phyloP scores from a whole-genome alignment of 805 yeast species.

The Huiozyma sinensis region DNA sequence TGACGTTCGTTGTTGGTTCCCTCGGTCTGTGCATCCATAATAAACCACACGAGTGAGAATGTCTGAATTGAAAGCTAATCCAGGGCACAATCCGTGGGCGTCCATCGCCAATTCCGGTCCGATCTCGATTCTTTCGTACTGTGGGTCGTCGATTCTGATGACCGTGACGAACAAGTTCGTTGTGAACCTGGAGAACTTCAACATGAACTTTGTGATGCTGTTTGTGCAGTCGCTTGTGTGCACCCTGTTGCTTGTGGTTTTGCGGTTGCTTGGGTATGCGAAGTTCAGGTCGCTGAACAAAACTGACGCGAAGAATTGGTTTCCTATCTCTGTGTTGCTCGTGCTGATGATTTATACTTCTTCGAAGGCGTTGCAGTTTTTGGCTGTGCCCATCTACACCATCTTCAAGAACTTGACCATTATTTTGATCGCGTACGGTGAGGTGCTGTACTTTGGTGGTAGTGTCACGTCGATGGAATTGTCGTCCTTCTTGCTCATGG shows the following conservation, averaged over 20 bases:
- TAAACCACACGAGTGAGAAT: constrained; percentile 5
- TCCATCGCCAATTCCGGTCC: constrained; percentile 37
- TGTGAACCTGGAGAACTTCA: constrained; percentile 56
- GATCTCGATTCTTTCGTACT: constrained; percentile 70
- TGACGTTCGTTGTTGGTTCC: no score
- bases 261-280: constrained; percentile 66
- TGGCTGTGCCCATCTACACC: constrained; percentile 92
- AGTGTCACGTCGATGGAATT: constrained; percentile 80
- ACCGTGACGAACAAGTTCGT: constrained; percentile 96
- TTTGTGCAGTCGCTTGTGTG: constrained; percentile 87
- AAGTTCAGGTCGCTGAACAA: constrained; percentile 77
- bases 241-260: constrained; percentile 55
- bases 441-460: constrained; percentile 95
- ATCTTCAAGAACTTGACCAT: constrained; percentile 96
- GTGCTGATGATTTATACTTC: constrained; percentile 94
- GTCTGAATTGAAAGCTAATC: constrained; percentile 22
- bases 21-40: background rate
- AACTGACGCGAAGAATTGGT: constrained; percentile 90
- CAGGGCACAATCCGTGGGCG: constrained; percentile 6
- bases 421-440: constrained; percentile 95
- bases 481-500: constrained; percentile 84
- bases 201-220: constrained; percentile 78
- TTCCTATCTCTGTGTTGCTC: constrained; percentile 81
- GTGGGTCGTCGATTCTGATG: constrained; percentile 92
- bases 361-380: constrained; percentile 84